Conservation (phyloP, 192 early-diverging fungal species). For the Coemansia sp. region DNA sequence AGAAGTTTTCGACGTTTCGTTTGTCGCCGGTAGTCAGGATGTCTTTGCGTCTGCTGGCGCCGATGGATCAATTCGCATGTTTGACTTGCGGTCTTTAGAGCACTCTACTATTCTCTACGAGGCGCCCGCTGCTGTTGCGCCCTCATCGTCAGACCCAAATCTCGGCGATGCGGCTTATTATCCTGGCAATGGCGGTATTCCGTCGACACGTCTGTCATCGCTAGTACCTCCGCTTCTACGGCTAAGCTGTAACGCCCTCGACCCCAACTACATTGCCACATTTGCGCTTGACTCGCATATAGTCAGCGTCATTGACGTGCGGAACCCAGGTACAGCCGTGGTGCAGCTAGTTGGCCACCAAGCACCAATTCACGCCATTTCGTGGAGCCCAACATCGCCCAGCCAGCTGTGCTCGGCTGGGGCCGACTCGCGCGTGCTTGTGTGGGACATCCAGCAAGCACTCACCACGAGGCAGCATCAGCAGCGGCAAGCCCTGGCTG, state of each 20-base stretch:
- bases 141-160: slow-evolving; percentile 22
- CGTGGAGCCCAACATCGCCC: slow-evolving; percentile 85
- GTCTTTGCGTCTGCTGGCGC: slow-evolving; percentile 98
- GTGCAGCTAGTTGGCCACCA: slow-evolving; percentile 81
- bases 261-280: slow-evolving; percentile 90
- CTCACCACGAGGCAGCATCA: slow-evolving; percentile 52
- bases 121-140: slow-evolving; percentile 59
- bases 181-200: slow-evolving; percentile 11
- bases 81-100: slow-evolving; percentile 94
- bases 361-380: slow-evolving; percentile 77
- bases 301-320: slow-evolving; percentile 91
- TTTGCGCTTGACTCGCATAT: slow-evolving; percentile 82
- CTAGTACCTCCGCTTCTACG: slow-evolving; percentile 73
- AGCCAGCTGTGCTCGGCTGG: slow-evolving; percentile 86
- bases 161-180: slow-evolving; percentile 30
- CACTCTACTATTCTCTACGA: slow-evolving; percentile 99
- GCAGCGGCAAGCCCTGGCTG: slow-evolving; percentile 47
- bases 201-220: slow-evolving; percentile 28
- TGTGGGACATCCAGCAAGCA: slow-evolving; percentile 83
- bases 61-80: slow-evolving; percentile 96
- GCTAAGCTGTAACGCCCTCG: slow-evolving; percentile 86
- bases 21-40: slow-evolving; percentile 78
- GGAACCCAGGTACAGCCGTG: slow-evolving; percentile 86
- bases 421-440: slow-evolving; percentile 87
- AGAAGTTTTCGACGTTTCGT: slow-evolving; percentile 98